Evolutionary conservation across 1,284 basidiomycete species (phyloP).

Genomic region (Pyrrhoderma lamaoense): DNA sequence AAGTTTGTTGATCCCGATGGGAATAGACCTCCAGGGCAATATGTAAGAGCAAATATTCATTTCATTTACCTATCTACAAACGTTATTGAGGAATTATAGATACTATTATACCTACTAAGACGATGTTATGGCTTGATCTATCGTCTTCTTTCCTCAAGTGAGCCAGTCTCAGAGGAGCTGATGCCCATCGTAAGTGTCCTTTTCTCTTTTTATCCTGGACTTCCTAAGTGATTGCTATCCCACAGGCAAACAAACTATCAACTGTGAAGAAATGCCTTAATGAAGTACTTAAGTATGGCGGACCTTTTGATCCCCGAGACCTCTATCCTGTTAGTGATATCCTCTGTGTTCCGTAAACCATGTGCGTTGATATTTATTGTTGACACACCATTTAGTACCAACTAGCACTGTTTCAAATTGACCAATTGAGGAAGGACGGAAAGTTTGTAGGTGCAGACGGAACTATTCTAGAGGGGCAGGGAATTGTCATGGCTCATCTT

Average conservation of each 20-base stretch:
- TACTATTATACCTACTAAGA: constrained; percentile 85
- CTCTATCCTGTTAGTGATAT: constrained; percentile 80
- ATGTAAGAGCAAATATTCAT: constrained; percentile 45
- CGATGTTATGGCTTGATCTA: constrained; percentile 97
- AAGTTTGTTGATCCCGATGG: constrained; percentile 96
- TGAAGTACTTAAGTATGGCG: constrained; percentile 95
- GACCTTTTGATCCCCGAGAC: constrained; percentile 91
- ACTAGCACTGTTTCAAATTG: constrained; percentile 92
- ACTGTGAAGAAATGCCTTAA: constrained; percentile 96
- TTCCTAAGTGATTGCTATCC: constrained; percentile 17
- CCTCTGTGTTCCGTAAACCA: constrained; percentile 8
- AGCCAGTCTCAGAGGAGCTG: constrained; percentile 97
- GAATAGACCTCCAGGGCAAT: constrained; percentile 85
- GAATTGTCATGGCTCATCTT: constrained; percentile 91
- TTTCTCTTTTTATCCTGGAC: background rate
- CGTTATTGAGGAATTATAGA: too few species aligned
- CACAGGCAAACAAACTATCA: constrained; percentile 91
- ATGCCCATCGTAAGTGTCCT: constrained; percentile 79
- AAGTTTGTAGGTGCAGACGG: constrained; percentile 85
- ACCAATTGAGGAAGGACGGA: constrained; percentile 87
- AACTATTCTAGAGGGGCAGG: constrained; percentile 90
- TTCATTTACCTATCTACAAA: background rate
- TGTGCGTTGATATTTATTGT: constrained; percentile 1
- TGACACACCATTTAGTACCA: constrained; percentile 61
- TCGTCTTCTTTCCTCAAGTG: constrained; percentile 89